These are phyloP conservation scores for Leccinum disarticulatum DNA, from an alignment of 768 basidiomycete genomes.

Conservation along the genomic window DNA sequence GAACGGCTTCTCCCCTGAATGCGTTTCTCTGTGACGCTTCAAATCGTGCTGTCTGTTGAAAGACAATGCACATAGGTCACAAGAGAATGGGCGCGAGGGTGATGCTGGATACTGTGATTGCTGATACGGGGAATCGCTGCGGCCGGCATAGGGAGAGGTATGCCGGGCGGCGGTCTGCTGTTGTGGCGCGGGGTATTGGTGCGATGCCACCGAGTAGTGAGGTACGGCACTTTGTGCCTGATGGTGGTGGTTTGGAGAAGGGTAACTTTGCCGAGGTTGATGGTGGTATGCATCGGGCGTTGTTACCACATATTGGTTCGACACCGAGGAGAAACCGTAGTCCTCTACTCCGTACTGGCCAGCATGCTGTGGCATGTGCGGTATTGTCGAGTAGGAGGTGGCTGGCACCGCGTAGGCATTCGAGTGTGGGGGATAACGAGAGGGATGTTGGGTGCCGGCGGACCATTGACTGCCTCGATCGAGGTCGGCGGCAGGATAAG, in stretches of 20 bases:
- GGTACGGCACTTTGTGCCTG: conserved; percentile 37
- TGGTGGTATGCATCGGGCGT: conserved; percentile 21
- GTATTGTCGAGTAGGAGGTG: conserved; percentile 20
- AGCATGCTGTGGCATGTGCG: conserved; percentile 20
- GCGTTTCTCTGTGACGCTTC: conserved; percentile 81
- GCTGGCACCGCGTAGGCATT: conserved; percentile 18
- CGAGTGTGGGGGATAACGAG: conserved; percentile 27
- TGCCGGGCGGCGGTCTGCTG: conserved; percentile 18
- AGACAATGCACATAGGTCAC: conserved; percentile 73
- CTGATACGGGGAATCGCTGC: conserved; percentile 23
- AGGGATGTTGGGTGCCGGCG: conserved; percentile 17
- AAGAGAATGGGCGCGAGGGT: conserved; percentile 62
- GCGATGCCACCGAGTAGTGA: conserved; percentile 30
- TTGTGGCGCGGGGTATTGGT: conserved; percentile 29
- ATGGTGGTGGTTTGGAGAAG: conserved; percentile 26
- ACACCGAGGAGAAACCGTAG: conserved; percentile 21
- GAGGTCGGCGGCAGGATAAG: conserved; percentile 19
- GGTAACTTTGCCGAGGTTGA: conserved; percentile 28
- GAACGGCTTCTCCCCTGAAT: conserved; percentile 84
- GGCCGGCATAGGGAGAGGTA: conserved; percentile 39
- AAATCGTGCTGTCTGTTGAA: conserved; percentile 87
- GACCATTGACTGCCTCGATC: conserved; percentile 28
- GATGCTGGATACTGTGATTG: conserved; percentile 54
- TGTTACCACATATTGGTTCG: conserved; percentile 22
- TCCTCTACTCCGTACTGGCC: conserved; percentile 24